Evolutionary conservation across 2,329 filamentous ascomycete species (phyloP).

Genomic region (Hypocreales sp.): DNA sequence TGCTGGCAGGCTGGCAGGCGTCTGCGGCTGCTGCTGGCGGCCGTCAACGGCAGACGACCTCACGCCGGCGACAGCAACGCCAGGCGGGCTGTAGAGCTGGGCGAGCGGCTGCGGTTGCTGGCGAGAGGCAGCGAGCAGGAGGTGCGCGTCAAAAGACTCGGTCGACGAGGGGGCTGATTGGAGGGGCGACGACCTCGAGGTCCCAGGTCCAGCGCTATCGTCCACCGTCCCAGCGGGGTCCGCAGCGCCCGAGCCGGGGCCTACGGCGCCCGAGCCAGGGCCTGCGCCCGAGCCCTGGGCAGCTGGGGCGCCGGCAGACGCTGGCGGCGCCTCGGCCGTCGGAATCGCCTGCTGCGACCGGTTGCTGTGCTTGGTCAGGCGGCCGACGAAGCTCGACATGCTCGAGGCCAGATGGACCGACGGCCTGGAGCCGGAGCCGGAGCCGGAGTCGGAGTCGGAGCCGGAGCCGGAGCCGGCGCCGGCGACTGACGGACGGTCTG

Average conservation of each 20-base stretch:
- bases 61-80: slow-evolving; percentile 9
- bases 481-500: too few species aligned
- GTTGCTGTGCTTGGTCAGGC: slow-evolving; percentile 38
- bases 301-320: not conserved
- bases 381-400: slow-evolving; percentile 39
- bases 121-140: slow-evolving; percentile 15
- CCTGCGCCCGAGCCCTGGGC: not conserved
- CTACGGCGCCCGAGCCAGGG: not conserved
- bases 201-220: slow-evolving; percentile 4
- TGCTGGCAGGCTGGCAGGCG: too few species aligned
- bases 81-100: slow-evolving; percentile 14
- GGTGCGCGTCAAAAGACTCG: slow-evolving; percentile 27
- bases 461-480: too few species aligned
- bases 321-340: slow-evolving; percentile 28
- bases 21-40: slow-evolving; percentile 17
- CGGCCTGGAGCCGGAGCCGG: too few species aligned
- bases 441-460: too few species aligned
- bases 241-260: not conserved
- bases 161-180: slow-evolving; percentile 30
- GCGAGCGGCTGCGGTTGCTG: slow-evolving; percentile 11
- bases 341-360: slow-evolving; percentile 40
- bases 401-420: too few species aligned
- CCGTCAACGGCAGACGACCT: slow-evolving; percentile 16
- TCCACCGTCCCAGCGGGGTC: slow-evolving; percentile 1
- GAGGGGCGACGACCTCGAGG: slow-evolving; percentile 15